These are phyloP conservation scores for Zymoseptoria passerinii DNA, from an alignment of 2,329 filamentous ascomycete genomes.

Conservation along the genomic window DNA sequence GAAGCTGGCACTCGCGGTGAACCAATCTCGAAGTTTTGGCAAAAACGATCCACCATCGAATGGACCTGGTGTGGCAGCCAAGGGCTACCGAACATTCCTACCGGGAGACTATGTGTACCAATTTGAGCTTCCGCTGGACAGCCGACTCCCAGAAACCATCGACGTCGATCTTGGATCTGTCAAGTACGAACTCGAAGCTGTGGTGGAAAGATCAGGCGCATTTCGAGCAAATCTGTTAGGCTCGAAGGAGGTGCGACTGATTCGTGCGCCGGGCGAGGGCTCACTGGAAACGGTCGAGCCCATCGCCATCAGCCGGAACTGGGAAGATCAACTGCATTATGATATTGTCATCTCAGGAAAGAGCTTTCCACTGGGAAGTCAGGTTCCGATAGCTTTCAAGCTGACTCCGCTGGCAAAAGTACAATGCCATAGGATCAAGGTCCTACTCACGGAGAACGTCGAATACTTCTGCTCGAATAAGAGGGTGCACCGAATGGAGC, in stretches of 20 bases:
- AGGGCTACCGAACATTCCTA: conserved; percentile 78
- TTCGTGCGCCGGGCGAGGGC: conserved; percentile 76
- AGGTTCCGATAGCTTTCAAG: conserved; percentile 89
- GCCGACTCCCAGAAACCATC: conserved; percentile 71
- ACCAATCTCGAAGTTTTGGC: conserved; percentile 75
- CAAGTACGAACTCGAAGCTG: conserved; percentile 79
- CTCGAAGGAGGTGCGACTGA: conserved; percentile 70
- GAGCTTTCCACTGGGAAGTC: conserved; percentile 80
- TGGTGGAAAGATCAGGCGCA: conserved; percentile 75
- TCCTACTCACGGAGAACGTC: conserved; percentile 80
- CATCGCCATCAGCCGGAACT: conserved; percentile 85
- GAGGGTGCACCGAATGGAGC: conserved; percentile 75
- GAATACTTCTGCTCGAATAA: conserved; percentile 87
- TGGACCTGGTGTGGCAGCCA: conserved; percentile 55
- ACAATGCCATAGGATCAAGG: conserved; percentile 85
- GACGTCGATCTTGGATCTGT: conserved; percentile 79
- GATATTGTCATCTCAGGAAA: conserved; percentile 95
- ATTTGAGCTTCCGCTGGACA: conserved; percentile 78
- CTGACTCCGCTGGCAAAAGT: conserved; percentile 88
- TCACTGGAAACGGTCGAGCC: conserved; percentile 87
- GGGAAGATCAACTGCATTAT: conserved; percentile 93
- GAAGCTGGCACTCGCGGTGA: conserved; percentile 68
- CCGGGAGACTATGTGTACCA: conserved; percentile 66
- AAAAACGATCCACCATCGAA: conserved; percentile 59
- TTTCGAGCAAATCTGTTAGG: conserved; percentile 85